Conservation (phyloP, 441 rosid genomes). For the Euphorbia celastroides region DNA sequence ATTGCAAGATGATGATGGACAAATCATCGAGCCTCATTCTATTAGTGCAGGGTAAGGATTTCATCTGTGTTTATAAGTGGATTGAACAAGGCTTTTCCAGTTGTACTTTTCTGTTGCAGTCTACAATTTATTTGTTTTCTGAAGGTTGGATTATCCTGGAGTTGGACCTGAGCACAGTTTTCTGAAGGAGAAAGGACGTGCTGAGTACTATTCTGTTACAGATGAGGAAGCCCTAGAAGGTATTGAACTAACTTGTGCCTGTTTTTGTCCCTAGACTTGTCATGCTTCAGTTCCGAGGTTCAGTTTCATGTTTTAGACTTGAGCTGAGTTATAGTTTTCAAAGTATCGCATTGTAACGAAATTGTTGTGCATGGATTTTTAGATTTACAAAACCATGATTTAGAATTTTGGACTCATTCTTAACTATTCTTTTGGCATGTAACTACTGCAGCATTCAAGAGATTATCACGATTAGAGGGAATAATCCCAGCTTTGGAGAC, state of each 20-base stretch:
- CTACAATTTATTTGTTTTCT: not conserved
- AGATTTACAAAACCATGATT: no score
- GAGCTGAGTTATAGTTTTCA: no score
- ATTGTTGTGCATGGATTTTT: no score
- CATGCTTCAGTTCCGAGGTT: no score
- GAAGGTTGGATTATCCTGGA: conserved; percentile 95
- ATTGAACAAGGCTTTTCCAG: not conserved
- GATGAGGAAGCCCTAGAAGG: conserved; percentile 95
- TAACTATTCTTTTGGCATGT: no score
- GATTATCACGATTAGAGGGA: conserved; percentile 68
- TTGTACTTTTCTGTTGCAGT: no score
- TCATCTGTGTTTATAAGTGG: not conserved
- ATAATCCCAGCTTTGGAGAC: conserved; percentile 87
- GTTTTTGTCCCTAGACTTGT: no score
- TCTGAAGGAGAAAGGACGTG: conserved; percentile 77
- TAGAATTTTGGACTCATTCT: no score
- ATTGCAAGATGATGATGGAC: conserved; percentile 90
- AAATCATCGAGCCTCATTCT: conserved; percentile 89
- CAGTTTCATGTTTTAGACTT: no score
- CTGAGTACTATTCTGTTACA: conserved; percentile 71
- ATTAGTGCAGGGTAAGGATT: conserved; percentile 81
- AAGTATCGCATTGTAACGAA: no score
- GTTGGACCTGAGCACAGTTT: conserved; percentile 98
- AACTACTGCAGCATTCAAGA: conserved; percentile 63
- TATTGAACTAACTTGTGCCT: no score